Percentiles rank a stretch among this genome's conserved stretches.
phyloP scores from a whole-genome alignment of 805 yeast species.

The Phaffomyces antillensis region DNA sequence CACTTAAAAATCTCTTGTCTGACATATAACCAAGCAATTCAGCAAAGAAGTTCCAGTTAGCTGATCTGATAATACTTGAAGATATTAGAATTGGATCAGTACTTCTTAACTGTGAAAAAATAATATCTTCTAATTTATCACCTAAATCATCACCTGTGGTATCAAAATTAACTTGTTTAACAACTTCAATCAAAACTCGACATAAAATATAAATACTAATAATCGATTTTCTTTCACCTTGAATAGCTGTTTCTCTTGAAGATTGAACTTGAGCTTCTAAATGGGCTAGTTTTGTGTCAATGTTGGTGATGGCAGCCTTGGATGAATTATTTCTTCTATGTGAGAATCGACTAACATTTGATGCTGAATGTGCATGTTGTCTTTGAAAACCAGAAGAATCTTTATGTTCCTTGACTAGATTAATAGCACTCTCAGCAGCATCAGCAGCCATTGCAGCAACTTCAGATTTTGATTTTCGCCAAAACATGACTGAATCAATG shows the following conservation, averaged over 20 bases:
- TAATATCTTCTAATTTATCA: constrained; percentile 84
- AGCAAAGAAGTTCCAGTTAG: constrained; percentile 92
- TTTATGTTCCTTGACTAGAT: constrained; percentile 26
- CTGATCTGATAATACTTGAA: constrained; percentile 68
- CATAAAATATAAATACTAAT: constrained; percentile 85
- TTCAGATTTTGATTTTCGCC: constrained; percentile 93
- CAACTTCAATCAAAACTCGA: constrained; percentile 87
- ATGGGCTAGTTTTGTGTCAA: constrained; percentile 51
- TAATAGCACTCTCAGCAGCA: constrained; percentile 37
- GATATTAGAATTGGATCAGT: constrained; percentile 73
- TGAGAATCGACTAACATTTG: constrained; percentile 27
- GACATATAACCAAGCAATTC: constrained; percentile 89
- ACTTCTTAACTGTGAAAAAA: constrained; percentile 79
- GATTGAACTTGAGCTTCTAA: constrained; percentile 31
- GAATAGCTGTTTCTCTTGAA: constrained; percentile 62
- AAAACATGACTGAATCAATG: constrained; percentile 95
- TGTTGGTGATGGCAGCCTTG: constrained; percentile 33
- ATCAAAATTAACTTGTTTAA: constrained; percentile 74
- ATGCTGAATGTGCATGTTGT: constrained; percentile 25
- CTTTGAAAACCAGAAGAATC: constrained; percentile 18
- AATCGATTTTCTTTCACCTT: constrained; percentile 79
- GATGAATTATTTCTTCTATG: constrained; percentile 49
- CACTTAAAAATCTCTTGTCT: constrained; percentile 71
- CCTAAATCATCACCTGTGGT: constrained; percentile 72
- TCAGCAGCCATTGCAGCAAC: constrained; percentile 61